Conservation (phyloP, 2,329 filamentous ascomycete species). For the Aphanocladium album region DNA sequence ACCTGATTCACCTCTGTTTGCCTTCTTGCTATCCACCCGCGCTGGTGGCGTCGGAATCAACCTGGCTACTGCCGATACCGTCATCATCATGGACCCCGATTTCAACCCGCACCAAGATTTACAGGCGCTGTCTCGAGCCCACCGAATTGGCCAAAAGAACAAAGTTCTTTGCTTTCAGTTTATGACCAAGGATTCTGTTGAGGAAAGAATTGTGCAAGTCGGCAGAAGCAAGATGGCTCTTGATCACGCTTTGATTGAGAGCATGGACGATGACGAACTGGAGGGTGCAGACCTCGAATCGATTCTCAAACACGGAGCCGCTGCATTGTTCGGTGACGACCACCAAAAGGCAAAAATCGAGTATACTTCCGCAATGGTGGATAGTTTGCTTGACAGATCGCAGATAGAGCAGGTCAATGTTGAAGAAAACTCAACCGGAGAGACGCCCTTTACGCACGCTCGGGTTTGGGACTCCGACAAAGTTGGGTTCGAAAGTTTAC, state of each 20-base stretch:
- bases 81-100: constrained; percentile 94
- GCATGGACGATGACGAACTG: constrained; percentile 79
- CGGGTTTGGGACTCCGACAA: constrained; percentile 87
- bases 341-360: constrained; percentile 65
- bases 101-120: constrained; percentile 99
- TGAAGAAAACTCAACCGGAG: constrained; percentile 58
- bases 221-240: constrained; percentile 94
- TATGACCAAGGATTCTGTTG: constrained; percentile 80
- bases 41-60: constrained; percentile 98
- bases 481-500: constrained; percentile 59
- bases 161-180: constrained; percentile 95
- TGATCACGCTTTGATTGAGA: constrained; percentile 90
- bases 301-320: constrained; percentile 81
- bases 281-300: constrained; percentile 76
- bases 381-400: constrained; percentile 83
- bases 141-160: constrained; percentile 93
- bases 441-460: constrained; percentile 83
- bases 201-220: constrained; percentile 95
- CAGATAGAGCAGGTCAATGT: constrained; percentile 67
- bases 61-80: constrained; percentile 90
- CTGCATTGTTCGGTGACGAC: constrained; percentile 76
- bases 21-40: constrained; percentile 87
- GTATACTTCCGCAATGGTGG: constrained; percentile 79
- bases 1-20: constrained; percentile 75
- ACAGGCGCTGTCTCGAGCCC: constrained; percentile 87